Evolutionary conservation across 2,329 filamentous ascomycete genomes (phyloP), one percentile per base, ranked within the genome.

Genomic region (Sclerotinia spermophila): DNA sequence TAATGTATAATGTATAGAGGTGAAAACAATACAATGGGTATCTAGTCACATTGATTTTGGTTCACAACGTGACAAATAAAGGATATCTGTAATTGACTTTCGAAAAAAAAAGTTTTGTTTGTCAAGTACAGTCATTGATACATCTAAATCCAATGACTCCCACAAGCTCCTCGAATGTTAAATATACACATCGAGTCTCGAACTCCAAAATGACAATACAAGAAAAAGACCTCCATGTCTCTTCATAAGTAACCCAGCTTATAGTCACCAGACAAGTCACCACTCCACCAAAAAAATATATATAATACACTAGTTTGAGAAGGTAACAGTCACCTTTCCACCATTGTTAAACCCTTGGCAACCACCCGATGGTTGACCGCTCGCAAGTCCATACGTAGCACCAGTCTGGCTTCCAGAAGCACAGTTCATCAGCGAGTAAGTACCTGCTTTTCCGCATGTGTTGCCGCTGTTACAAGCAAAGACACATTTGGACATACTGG

Each of bases 311-410:
- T 55, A 69, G 5, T 55, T 27, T 2, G 59, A 58, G 30, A 71
- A 62, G 10, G 35, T 58, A 48, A 70, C 55, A 13, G 59, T 40
- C 21, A 71, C 53, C 19, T 66, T 42, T 19, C 53, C 55, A 11
- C 64, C 67, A 45, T 69, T 70, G 11, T 42, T 66, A 13, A 71
- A 71, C 11, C 70, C 70, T n/a, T 71, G 67, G 15, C 70, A 71
- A 15, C 70, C 70, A 67, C 70, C 70, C 7, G 56, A 56, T 48
- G 70, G 70, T 1, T 71, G 53, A 21, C 58, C 48, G 27, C 3
- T 17, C 11, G 17, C 33, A 15, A 60, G 15, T 42, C 70, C 70
- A 62, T 45, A 60, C 5, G 10, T 45, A 15, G 70, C 67, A 45
- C 67, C 61, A 5, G 38, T n/a, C 51, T 71, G 67, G 45, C 67